These are phyloP conservation scores for Davidsoniella virescens DNA, from an alignment of 2,329 filamentous ascomycete genomes.

Conservation along the genomic window DNA sequence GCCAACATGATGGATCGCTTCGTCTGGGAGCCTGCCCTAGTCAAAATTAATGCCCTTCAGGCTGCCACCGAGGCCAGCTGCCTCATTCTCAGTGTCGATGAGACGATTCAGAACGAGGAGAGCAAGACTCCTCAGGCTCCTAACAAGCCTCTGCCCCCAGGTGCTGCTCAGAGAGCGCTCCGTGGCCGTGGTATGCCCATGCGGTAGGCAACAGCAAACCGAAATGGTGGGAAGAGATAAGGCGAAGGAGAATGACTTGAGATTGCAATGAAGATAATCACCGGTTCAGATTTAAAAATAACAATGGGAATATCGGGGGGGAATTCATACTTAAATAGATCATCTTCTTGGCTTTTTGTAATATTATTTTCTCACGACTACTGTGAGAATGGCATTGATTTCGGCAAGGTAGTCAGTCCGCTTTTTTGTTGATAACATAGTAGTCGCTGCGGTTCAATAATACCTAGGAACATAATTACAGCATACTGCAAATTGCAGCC, in stretches of 20 bases:
- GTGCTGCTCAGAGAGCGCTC: slow-evolving; percentile 77
- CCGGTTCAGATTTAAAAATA: slow-evolving; percentile 6
- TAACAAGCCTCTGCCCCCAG: slow-evolving; percentile 54
- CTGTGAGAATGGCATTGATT: not conserved
- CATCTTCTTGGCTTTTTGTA: slow-evolving; percentile 4
- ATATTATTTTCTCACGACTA: not conserved
- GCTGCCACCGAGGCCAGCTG: slow-evolving; percentile 91
- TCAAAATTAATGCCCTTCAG: slow-evolving; percentile 95
- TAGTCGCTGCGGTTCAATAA: too few species aligned
- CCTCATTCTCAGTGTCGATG: slow-evolving; percentile 88
- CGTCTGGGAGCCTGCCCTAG: slow-evolving; percentile 91
- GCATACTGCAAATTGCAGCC: too few species aligned
- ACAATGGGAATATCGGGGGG: slow-evolving; percentile 10
- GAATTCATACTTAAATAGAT: slow-evolving; percentile 9
- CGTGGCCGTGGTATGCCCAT: slow-evolving; percentile 73
- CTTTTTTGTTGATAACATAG: too few species aligned
- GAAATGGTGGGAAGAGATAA: not conserved
- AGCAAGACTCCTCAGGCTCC: slow-evolving; percentile 72
- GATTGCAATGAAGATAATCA: not conserved
- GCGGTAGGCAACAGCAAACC: slow-evolving; percentile 36
- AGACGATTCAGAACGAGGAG: slow-evolving; percentile 98
- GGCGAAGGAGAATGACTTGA: not conserved
- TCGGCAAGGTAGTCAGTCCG: too few species aligned
- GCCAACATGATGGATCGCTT: slow-evolving; percentile 89
- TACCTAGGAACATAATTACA: too few species aligned